Percentiles rank a stretch among this genome's conserved stretches.
These are phyloP conservation scores for Penicillium fimorum DNA, from an alignment of 495 filamentous ascomycete genomes.

Conservation along the genomic window DNA sequence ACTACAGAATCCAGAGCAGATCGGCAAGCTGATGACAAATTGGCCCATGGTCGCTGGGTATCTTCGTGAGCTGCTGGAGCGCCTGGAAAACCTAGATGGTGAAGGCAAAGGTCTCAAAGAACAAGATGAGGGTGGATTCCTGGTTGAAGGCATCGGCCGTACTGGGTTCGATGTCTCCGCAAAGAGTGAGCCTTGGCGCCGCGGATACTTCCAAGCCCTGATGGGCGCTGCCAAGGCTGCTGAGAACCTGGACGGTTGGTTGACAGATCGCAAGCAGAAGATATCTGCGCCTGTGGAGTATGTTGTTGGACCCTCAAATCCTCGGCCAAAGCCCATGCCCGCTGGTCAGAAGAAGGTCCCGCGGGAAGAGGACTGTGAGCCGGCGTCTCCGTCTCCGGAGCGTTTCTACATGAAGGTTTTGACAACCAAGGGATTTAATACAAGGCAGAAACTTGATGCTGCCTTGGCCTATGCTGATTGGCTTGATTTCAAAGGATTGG, in stretches of 20 bases:
- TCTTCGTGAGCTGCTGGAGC: slow-evolving; percentile 52
- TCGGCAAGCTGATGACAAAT: slow-evolving; percentile 53
- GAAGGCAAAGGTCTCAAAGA: slow-evolving; percentile 66
- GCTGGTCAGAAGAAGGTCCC: slow-evolving; percentile 55
- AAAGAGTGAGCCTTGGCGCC: slow-evolving; percentile 77
- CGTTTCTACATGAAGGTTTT: slow-evolving; percentile 75
- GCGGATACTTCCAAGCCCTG: slow-evolving; percentile 76
- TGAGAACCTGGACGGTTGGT: slow-evolving; percentile 76
- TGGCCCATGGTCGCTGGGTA: slow-evolving; percentile 61
- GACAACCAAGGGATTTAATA: slow-evolving; percentile 70
- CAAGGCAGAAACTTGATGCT: slow-evolving; percentile 71
- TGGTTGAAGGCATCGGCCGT: slow-evolving; percentile 54
- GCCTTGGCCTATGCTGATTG: slow-evolving; percentile 78
- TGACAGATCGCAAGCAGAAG: slow-evolving; percentile 63
- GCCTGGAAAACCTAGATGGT: slow-evolving; percentile 60
- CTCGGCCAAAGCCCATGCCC: slow-evolving; percentile 69
- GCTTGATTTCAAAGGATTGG: slow-evolving; percentile 71
- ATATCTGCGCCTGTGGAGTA: slow-evolving; percentile 65
- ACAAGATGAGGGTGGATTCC: slow-evolving; percentile 54
- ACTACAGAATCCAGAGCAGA: slow-evolving; percentile 52
- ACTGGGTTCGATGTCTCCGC: slow-evolving; percentile 66
- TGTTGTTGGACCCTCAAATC: slow-evolving; percentile 80
- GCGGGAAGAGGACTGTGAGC: slow-evolving; percentile 68
- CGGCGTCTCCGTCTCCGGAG: slow-evolving; percentile 63
- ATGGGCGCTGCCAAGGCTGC: slow-evolving; percentile 73